Base-by-base conservation (phyloP, 352 stramenopile genomes). In the Pythium chondricola region DNA sequence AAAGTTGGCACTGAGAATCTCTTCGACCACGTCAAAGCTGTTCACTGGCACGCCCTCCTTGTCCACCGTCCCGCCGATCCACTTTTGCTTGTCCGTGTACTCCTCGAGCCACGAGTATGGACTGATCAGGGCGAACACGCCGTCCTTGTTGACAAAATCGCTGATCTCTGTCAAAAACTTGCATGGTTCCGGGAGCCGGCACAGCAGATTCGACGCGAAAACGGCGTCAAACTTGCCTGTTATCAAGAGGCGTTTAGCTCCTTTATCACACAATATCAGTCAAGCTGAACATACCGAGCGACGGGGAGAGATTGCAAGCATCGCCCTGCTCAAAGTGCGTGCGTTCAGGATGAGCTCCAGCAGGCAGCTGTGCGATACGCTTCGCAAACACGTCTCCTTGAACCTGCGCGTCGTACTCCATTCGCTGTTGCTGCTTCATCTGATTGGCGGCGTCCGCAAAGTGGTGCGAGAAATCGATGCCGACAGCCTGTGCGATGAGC, bases 101-200 rank as follows among this genome's bases (percentile, higher is more conserved):
- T 98, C 91, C 52, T 96, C 82, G 42, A 98, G 67, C 95, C 95
- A 98, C 44, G 88, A 98, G 69, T 98, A 99, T 25, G 96, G 96
- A 20, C 93, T 98, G 22, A 98, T 83, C 45, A 98, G 82, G 4
- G 97, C 89, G 26, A 98, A 78, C 48, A 98, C 74, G 16, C 96
- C 96, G 33, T 80, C 90, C 29, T 83, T 71, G 31, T 93, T 90
- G 14, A 98, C 72, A 44, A 98, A 83, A 6, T 62, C 54, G 27
- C 67, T 63, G 35, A 98, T 81, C 7, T 84, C 72, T 20, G 65
- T 77, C 18, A 99, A 57, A 61, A 97, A 98, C 31, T 83, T 79
- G 24, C 81, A 60, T 3, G 96, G 95, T 39, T 97, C 77, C 2
- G 95, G 95, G 40, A 99, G 67, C 10, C 96, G 88, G 53, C 96